phyloP scores from a whole-genome alignment of 768 basidiomycete species.

The Rhizopogon vinicolor region DNA sequence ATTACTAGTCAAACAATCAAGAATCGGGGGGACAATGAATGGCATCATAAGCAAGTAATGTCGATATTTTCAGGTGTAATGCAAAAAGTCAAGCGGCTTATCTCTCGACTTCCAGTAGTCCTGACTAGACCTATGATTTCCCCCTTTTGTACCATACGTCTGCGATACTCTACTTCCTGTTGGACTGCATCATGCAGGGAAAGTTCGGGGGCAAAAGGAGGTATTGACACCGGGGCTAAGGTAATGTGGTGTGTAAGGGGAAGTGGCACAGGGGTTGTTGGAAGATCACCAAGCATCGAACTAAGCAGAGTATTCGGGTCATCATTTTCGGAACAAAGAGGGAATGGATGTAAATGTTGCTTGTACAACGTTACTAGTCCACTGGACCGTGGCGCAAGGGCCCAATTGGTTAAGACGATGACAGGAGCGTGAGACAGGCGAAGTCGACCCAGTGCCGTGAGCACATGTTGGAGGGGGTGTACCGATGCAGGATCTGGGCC shows the following conservation, averaged over 20 bases:
- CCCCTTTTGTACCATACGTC: constrained; percentile 12
- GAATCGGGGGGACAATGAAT: neutral
- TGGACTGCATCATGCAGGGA: constrained; percentile 11
- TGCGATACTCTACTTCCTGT: constrained; percentile 15
- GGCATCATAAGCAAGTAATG: neutral
- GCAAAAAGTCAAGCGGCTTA: constrained; percentile 17
- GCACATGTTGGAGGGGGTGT: constrained; percentile 41
- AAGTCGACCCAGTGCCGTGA: constrained; percentile 43
- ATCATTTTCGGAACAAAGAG: constrained; percentile 19
- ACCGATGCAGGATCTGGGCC: constrained; percentile 6
- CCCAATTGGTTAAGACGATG: constrained; percentile 62
- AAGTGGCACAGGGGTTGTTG: constrained; percentile 10
- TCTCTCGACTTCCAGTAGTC: constrained; percentile 17
- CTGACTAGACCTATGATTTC: constrained; percentile 24
- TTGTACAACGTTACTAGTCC: constrained; percentile 30
- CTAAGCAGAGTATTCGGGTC: neutral
- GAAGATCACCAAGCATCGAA: neutral
- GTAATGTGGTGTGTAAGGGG: constrained; percentile 38
- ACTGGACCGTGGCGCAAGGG: constrained; percentile 18
- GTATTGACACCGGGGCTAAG: constrained; percentile 22
- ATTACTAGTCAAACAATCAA: neutral
- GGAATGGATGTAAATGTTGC: constrained; percentile 50
- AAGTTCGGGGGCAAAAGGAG: constrained; percentile 5
- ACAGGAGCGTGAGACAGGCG: constrained; percentile 46
- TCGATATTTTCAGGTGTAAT: constrained; percentile 17